Percentiles rank a stretch among this genome's conserved stretches.
Conservation (phyloP, 2,329 filamentous ascomycete genomes). For the Cercospora nicotianae region DNA sequence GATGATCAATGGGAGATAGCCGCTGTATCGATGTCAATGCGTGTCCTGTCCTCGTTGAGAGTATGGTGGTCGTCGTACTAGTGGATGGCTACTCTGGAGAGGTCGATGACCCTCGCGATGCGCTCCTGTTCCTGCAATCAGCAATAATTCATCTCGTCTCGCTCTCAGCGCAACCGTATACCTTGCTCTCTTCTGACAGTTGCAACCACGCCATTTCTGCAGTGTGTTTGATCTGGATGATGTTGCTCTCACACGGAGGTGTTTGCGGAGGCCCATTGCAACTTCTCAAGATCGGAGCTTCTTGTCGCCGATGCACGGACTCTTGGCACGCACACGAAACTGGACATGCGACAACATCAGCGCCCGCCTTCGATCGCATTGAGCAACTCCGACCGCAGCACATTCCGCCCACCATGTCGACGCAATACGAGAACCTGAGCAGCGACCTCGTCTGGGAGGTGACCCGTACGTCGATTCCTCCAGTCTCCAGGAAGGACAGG, state of each 20-base stretch:
- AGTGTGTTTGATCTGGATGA: background rate
- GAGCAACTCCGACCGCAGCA: slow-evolving; percentile 1
- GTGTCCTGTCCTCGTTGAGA: background rate
- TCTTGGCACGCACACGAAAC: slow-evolving; percentile 11
- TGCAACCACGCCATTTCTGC: slow-evolving; percentile 45
- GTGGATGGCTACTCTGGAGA: slow-evolving; percentile 90
- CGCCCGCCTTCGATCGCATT: slow-evolving; percentile 8
- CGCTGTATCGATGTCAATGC: slow-evolving; percentile 55
- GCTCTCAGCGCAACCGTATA: slow-evolving; percentile 43
- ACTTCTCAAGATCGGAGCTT: background rate
- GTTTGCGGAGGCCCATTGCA: background rate
- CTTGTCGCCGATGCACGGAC: background rate
- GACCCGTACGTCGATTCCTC: slow-evolving; percentile 69
- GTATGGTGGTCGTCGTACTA: slow-evolving; percentile 63
- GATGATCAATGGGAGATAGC: slow-evolving; percentile 93
- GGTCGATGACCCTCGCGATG: slow-evolving; percentile 93
- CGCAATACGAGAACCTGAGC: slow-evolving; percentile 67
- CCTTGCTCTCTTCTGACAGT: slow-evolving; percentile 97
- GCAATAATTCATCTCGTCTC: slow-evolving; percentile 11
- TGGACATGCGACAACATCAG: background rate
- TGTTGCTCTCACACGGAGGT: background rate
- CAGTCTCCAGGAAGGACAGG: slow-evolving; percentile 1
- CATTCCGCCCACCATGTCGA: slow-evolving; percentile 58
- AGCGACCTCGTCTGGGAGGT: slow-evolving; percentile 93
- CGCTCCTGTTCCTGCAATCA: slow-evolving; percentile 68